A percentile compares a stretch with the other conserved stretches of the same genome.
Conservation (phyloP, 805 yeast genomes). For the Cyberlindnera mississippiensis region DNA sequence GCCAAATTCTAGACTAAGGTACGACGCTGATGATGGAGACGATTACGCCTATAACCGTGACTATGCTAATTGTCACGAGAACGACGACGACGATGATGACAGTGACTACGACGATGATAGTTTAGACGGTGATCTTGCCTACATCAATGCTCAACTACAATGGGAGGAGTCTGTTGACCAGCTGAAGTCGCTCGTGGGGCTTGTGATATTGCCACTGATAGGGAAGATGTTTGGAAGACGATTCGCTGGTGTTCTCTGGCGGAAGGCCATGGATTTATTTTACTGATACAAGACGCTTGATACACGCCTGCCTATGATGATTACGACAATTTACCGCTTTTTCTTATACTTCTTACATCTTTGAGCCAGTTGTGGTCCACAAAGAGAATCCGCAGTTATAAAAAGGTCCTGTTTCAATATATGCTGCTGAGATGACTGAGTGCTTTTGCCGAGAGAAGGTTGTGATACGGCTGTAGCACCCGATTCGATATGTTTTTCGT, state of each 20-base stretch:
- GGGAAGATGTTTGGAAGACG: constrained; percentile 68
- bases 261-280: constrained; percentile 20
- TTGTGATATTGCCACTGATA: constrained; percentile 59
- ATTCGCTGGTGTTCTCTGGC: constrained; percentile 38
- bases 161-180: constrained; percentile 71
- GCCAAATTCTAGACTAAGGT: no score
- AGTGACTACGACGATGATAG: constrained; percentile 14
- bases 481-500: constrained; percentile 20
- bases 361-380: no score
- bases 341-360: background rate
- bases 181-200: constrained; percentile 50
- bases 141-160: constrained; percentile 55
- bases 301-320: no score
- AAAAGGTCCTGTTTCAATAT: background rate
- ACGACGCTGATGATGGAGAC: no score
- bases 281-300: constrained; percentile 4
- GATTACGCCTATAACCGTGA: no score
- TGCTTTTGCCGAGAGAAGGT: constrained; percentile 9
- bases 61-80: background rate
- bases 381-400: no score
- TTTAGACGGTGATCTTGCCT: constrained; percentile 24
- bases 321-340: background rate
- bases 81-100: constrained; percentile 11
- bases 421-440: constrained; percentile 12
- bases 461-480: constrained; percentile 23